These are phyloP conservation scores for Pilatotrama ljubarskyi DNA, from an alignment of 768 basidiomycete genomes.

Conservation along the genomic window DNA sequence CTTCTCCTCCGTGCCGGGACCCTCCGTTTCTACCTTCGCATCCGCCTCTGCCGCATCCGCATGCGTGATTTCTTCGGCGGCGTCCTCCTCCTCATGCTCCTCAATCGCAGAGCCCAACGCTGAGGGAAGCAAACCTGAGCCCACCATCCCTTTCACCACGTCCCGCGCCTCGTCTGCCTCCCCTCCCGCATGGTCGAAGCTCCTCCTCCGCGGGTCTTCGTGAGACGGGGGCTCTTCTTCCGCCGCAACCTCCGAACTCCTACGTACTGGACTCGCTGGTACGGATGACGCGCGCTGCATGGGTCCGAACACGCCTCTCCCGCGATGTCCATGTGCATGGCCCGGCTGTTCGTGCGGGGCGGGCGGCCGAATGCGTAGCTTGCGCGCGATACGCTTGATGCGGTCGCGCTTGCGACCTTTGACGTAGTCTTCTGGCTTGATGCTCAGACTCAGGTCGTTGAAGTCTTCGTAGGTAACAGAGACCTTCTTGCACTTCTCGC, in stretches of 20 bases:
- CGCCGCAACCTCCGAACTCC: constrained; percentile 37
- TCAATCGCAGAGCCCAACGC: constrained; percentile 5
- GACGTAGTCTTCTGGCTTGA: constrained; percentile 78
- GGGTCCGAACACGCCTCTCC: constrained; percentile 5
- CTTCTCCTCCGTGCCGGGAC: constrained; percentile 2
- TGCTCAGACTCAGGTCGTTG: constrained; percentile 88
- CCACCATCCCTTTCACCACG: constrained; percentile 16
- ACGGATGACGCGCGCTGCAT: constrained; percentile 56
- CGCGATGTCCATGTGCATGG: neutral
- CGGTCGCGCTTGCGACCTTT: constrained; percentile 76
- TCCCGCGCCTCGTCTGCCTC: constrained; percentile 19
- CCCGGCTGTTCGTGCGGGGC: constrained; percentile 1
- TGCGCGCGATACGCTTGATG: constrained; percentile 71
- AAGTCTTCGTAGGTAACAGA: constrained; percentile 94
- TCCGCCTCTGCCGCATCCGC: constrained; percentile 23
- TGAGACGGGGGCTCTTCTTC: constrained; percentile 41
- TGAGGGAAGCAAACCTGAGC: neutral
- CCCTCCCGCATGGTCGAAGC: constrained; percentile 39
- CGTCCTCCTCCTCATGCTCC: constrained; percentile 13
- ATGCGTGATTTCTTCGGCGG: neutral
- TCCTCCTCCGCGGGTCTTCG: constrained; percentile 42
- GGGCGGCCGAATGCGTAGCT: constrained; percentile 41
- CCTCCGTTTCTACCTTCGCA: constrained; percentile 35
- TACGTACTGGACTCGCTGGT: constrained; percentile 41
- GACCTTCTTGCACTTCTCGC: constrained; percentile 90